Base-by-base conservation (phyloP, 2,329 filamentous ascomycete species). In the Dactylellina drechsleri region DNA sequence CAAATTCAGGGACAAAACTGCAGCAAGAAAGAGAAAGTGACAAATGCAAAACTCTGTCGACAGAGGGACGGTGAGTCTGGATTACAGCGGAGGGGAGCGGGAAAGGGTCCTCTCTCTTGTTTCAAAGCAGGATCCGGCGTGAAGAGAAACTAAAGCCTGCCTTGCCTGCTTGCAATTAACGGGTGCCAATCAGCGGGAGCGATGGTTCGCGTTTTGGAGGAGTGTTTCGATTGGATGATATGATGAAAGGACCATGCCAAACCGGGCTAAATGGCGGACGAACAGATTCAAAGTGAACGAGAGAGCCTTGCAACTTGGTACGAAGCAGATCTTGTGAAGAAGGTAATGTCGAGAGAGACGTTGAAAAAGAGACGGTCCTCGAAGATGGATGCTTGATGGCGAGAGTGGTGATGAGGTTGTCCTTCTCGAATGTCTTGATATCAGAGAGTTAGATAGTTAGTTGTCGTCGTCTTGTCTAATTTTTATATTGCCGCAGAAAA, bases 41-140 rank as follows among this genome's bases (percentile, higher is more conserved):
- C 31, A 36, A 36, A 36, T 36, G 31, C 31, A 10, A 36, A 10
- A 36, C 31, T 36, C 31, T 36, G 31, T 36, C 31, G 31, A 36
- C 10, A 36, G 6, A 36, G 31, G 10, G 31, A 36, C 31, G 31
- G 31, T 8, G 31, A 36, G 10, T 36, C 10, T 36, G 31, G 5
- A 10, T 36, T 36, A 7, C 31, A 54, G 56, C 64, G 64, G 54
- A 59, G 15, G 41, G 50, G 2, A 54, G 50, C 50, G 54, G 45
- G 53, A 60, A 58, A 53, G 53, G 54, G 64, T 7, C 6, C 5
- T 36, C 10, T 36, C 5, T 36, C 10, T 36, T 67, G 64, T 67
- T 68, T 68, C 56, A 68, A 60, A 61, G 31, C 65, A 68, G 65
- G 65, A 68, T 68, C 65, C 64, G 31, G 31, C 31, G 31, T 2